A percentile compares a stretch with the other conserved stretches of the same genome.
These are phyloP conservation scores for Trametes cubensis DNA, from an alignment of 768 basidiomycete genomes.

Conservation along the genomic window DNA sequence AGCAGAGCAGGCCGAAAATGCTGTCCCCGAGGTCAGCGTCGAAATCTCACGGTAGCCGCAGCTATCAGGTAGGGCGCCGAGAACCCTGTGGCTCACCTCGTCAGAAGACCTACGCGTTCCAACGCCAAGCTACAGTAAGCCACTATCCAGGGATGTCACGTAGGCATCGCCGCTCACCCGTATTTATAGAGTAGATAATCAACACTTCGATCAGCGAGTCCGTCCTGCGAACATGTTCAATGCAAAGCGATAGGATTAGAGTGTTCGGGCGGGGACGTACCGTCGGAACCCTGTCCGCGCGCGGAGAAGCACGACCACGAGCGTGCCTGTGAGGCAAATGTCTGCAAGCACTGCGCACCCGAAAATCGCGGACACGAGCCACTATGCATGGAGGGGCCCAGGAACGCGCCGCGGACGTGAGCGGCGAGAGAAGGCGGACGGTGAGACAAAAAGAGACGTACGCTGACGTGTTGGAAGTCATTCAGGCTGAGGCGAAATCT, in stretches of 20 bases:
- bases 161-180: background rate
- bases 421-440: too few relatives aligned
- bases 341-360: slow-evolving; percentile 1
- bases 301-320: slow-evolving; percentile 2
- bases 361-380: slow-evolving; percentile 4
- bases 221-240: background rate
- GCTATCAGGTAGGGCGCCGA: too few relatives aligned
- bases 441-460: background rate
- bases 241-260: too few relatives aligned
- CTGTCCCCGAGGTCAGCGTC: background rate
- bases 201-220: background rate
- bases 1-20: background rate
- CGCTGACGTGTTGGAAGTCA: slow-evolving; percentile 7
- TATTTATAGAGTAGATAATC: slow-evolving; percentile 6
- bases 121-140: background rate
- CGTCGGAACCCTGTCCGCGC: background rate
- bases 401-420: background rate
- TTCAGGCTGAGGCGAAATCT: background rate
- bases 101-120: background rate
- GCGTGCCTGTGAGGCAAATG: slow-evolving; percentile 4
- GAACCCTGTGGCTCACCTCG: too few relatives aligned
- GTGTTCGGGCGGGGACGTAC: background rate
- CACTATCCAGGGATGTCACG: too few relatives aligned
- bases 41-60: too few relatives aligned
- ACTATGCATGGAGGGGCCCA: background rate